Conservation (phyloP, 257 asterid genomes). For the Asclepias syriaca region DNA sequence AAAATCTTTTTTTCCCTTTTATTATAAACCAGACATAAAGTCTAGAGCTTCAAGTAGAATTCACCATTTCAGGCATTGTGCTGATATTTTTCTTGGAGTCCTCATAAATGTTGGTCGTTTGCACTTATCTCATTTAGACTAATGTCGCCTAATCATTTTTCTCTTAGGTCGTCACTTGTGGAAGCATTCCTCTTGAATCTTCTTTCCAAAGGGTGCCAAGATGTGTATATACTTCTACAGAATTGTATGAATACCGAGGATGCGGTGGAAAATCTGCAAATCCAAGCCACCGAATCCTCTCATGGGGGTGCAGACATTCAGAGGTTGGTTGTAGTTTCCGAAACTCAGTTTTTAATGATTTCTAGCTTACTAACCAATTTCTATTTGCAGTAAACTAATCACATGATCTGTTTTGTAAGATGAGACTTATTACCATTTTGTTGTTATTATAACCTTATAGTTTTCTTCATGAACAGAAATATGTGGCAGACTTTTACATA, state of each 20-base stretch:
- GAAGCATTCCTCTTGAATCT: constrained; percentile 93
- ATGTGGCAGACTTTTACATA: constrained; percentile 57
- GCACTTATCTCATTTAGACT: not conserved
- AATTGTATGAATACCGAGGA: constrained; percentile 73
- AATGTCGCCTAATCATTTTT: not conserved
- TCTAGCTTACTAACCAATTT: not conserved
- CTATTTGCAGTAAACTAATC: not conserved
- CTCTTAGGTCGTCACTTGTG: constrained; percentile 89
- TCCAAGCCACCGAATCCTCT: constrained; percentile 60
- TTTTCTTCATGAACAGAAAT: constrained; percentile 31
- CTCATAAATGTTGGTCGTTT: not conserved
- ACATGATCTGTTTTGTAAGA: not conserved
- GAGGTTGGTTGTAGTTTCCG: constrained; percentile 54
- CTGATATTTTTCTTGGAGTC: not conserved
- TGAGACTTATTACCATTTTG: not conserved
- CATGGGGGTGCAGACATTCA: constrained; percentile 85
- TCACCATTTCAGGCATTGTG: not conserved
- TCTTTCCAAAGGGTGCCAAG: constrained; percentile 79
- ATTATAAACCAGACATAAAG: not conserved
- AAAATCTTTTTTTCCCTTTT: not conserved
- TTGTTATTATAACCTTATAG: constrained; percentile 4
- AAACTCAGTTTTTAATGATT: not conserved
- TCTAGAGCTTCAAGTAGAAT: not conserved
- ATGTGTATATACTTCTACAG: constrained; percentile 82
- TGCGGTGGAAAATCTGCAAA: constrained; percentile 69